Percentiles rank a stretch among this genome's conserved stretches.
Evolutionary conservation across 495 filamentous ascomycete genomes (phyloP).

Genomic region (Immersiella caudata): DNA sequence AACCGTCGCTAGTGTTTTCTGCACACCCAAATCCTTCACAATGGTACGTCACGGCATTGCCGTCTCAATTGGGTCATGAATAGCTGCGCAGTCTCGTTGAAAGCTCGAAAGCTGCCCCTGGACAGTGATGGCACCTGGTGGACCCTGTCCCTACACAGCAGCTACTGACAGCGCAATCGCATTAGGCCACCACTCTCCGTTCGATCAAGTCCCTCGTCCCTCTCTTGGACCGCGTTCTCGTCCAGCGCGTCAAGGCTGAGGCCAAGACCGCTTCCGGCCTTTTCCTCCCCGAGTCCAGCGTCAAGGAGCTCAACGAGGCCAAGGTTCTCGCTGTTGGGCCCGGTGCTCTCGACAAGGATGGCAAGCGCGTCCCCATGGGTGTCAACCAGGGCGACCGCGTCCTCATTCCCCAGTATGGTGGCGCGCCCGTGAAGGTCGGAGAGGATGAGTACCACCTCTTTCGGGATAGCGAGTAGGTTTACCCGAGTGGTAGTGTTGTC

Average conservation of each 20-base stretch:
- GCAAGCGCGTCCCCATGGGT: constrained; percentile 79
- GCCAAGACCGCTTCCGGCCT: constrained; percentile 93
- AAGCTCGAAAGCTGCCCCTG: background rate
- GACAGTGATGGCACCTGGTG: background rate
- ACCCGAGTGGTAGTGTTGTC: background rate
- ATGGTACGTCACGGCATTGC: constrained; percentile 20
- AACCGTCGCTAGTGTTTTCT: background rate
- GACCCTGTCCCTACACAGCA: background rate
- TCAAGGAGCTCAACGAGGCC: constrained; percentile 98
- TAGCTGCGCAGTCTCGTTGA: background rate
- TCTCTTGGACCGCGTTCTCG: constrained; percentile 96
- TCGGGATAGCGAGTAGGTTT: constrained; percentile 91
- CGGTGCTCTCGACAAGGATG: constrained; percentile 81
- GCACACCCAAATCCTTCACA: constrained; percentile 10
- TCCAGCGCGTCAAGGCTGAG: constrained; percentile 97
- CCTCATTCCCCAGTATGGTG: constrained; percentile 96
- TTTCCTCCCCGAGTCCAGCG: constrained; percentile 94
- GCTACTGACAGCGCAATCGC: background rate
- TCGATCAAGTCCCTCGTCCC: constrained; percentile 94
- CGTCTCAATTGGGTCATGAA: background rate
- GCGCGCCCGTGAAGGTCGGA: constrained; percentile 93
- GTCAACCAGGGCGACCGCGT: constrained; percentile 87
- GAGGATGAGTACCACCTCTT: constrained; percentile 96
- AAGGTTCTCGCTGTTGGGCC: constrained; percentile 94
- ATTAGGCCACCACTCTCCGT: constrained; percentile 73